Percentiles rank a stretch among this genome's conserved stretches.
Evolutionary conservation across 2,329 filamentous ascomycete genomes (phyloP).

Genomic region (Amauroascus niger): DNA sequence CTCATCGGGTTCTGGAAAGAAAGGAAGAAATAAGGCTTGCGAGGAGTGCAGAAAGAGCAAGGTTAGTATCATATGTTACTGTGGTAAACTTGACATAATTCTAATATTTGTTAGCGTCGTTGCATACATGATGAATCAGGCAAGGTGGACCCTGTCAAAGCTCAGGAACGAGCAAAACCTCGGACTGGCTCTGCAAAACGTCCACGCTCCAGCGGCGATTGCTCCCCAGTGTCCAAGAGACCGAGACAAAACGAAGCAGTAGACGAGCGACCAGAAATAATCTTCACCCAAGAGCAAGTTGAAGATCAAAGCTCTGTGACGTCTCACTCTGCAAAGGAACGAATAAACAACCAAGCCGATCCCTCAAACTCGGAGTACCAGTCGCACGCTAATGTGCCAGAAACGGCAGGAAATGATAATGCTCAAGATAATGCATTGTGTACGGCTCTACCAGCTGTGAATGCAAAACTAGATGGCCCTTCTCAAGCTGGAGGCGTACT

Average conservation of each 20-base stretch:
- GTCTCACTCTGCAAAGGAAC: not conserved
- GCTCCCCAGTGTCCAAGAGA: slow-evolving; percentile 21
- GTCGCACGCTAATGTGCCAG: not conserved
- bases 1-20: slow-evolving; percentile 39
- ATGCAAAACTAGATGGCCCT: slow-evolving; percentile 27
- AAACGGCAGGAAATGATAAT: slow-evolving; percentile 16
- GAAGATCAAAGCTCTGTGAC: not conserved
- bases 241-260: slow-evolving; percentile 29
- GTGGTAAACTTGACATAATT: slow-evolving; percentile 18
- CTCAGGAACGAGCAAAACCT: slow-evolving; percentile 51
- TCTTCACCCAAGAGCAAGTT: slow-evolving; percentile 19
- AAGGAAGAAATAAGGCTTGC: slow-evolving; percentile 54
- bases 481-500: slow-evolving; percentile 18
- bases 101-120: slow-evolving; percentile 43
- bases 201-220: slow-evolving; percentile 39
- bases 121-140: slow-evolving; percentile 59
- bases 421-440: slow-evolving; percentile 25
- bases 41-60: slow-evolving; percentile 59
- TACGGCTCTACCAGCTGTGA: slow-evolving; percentile 28
- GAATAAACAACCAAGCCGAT: not conserved
- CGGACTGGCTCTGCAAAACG: slow-evolving; percentile 49
- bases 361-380: not conserved
- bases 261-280: slow-evolving; percentile 15
- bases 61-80: slow-evolving; percentile 35
- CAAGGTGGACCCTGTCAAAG: slow-evolving; percentile 54